These are phyloP conservation scores for Moniliella sp. DNA, from an alignment of 1,284 basidiomycete genomes.

Conservation along the genomic window DNA sequence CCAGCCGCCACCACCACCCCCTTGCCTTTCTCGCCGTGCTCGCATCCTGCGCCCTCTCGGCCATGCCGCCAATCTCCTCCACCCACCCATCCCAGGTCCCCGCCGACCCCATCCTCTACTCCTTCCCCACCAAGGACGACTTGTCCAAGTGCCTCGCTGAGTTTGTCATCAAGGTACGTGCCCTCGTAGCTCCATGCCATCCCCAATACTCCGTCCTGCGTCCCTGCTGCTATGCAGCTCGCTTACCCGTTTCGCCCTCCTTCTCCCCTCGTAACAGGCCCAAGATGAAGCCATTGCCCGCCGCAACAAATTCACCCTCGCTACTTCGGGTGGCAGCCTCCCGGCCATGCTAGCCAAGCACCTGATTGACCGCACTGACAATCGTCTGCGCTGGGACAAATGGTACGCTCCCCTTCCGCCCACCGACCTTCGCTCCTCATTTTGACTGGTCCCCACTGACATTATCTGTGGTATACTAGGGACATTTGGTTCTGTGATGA, in stretches of 20 bases:
- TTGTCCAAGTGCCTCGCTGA: conserved; percentile 46
- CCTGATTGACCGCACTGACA: conserved; percentile 47
- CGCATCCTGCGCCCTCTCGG: too few relatives aligned
- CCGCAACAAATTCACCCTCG: conserved; percentile 70
- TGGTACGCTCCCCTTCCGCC: conserved; percentile 46
- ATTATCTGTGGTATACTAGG: conserved; percentile 40
- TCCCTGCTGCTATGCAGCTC: neutral
- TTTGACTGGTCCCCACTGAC: neutral
- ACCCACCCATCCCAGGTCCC: conserved; percentile 34
- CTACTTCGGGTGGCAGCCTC: conserved; percentile 76
- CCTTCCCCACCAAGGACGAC: conserved; percentile 43
- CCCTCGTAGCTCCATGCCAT: too few relatives aligned
- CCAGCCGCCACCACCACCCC: too few relatives aligned
- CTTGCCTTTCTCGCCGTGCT: too few relatives aligned
- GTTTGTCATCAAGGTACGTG: conserved; percentile 50
- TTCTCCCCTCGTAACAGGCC: conserved; percentile 35
- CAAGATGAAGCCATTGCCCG: conserved; percentile 74
- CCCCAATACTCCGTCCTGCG: neutral
- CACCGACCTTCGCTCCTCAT: neutral
- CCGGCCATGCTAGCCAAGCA: conserved; percentile 55
- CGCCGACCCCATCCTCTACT: conserved; percentile 49
- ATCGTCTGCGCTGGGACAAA: conserved; percentile 68
- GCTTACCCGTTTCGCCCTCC: neutral
- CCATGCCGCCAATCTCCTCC: conserved; percentile 2
- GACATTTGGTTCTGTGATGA: conserved; percentile 96